Conservation (phyloP, 768 basidiomycete genomes). For the Kondoa malvinella region DNA sequence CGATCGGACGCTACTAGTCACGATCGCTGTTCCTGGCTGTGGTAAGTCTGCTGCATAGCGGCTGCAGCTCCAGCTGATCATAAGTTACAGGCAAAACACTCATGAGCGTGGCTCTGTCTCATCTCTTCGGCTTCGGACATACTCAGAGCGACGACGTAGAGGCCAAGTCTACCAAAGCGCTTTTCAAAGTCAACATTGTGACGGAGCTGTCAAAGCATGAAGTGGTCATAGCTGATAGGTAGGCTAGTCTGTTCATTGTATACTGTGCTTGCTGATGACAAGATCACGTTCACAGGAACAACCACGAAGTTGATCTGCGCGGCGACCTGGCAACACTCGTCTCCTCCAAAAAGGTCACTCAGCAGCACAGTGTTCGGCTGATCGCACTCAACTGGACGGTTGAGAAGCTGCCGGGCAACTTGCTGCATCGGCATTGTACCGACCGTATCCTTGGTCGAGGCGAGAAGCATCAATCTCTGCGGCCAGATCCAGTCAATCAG, state of each 20-base stretch:
- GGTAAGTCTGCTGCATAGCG: slow-evolving; percentile 42
- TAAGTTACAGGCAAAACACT: slow-evolving; percentile 64
- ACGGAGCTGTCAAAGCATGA: slow-evolving; percentile 42
- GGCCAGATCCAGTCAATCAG: slow-evolving; percentile 37
- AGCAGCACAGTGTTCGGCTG: slow-evolving; percentile 40
- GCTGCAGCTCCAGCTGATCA: slow-evolving; percentile 2
- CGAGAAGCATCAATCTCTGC: slow-evolving; percentile 64
- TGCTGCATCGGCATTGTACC: slow-evolving; percentile 55
- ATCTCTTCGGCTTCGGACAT: slow-evolving; percentile 73
- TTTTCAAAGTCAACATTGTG: slow-evolving; percentile 41
- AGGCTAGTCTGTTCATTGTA: slow-evolving; percentile 26
- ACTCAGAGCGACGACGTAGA: slow-evolving; percentile 83
- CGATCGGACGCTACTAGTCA: slow-evolving; percentile 65
- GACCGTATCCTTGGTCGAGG: slow-evolving; percentile 61
- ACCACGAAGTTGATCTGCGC: slow-evolving; percentile 72
- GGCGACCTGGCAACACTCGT: slow-evolving; percentile 44
- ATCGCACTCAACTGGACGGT: slow-evolving; percentile 66
- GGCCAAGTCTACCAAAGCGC: slow-evolving; percentile 49
- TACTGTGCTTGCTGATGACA: not conserved
- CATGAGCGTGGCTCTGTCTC: slow-evolving; percentile 55
- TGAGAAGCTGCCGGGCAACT: slow-evolving; percentile 42
- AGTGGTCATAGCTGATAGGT: slow-evolving; percentile 90
- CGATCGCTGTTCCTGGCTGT: slow-evolving; percentile 79
- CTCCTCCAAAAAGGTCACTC: slow-evolving; percentile 19
- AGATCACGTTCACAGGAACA: slow-evolving; percentile 47